Conservation (phyloP, 306 rosid genomes). For the Malus orientalis region DNA sequence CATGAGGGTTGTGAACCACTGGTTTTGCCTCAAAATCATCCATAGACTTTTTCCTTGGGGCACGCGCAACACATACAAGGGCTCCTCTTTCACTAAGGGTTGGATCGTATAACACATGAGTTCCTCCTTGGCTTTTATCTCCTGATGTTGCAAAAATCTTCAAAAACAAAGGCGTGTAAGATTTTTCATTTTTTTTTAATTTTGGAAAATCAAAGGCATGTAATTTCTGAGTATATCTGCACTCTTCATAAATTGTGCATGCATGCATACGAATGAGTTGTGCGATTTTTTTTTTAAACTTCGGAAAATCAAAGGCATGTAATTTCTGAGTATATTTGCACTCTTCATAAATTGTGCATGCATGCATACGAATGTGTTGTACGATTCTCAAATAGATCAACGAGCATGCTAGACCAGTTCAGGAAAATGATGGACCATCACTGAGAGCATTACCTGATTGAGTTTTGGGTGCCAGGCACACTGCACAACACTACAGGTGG, state of each 20-base stretch:
- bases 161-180: conserved; percentile 1
- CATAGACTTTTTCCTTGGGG: conserved; percentile 80
- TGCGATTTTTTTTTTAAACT: background rate
- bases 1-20: conserved; percentile 85
- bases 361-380: background rate
- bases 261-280: background rate
- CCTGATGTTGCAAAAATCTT: conserved; percentile 86
- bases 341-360: background rate
- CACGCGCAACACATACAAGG: conserved; percentile 93
- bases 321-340: background rate
- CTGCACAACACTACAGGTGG: conserved; percentile 77
- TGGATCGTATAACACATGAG: conserved; percentile 80
- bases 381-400: background rate
- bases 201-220: conserved; percentile 6
- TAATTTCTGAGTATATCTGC: background rate
- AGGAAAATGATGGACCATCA: conserved; percentile 4
- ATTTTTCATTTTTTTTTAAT: background rate
- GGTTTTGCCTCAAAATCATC: conserved; percentile 91
- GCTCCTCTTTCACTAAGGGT: conserved; percentile 89
- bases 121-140: conserved; percentile 89
- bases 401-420: background rate
- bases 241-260: background rate
- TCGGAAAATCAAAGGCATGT: conserved; percentile 5
- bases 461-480: conserved; percentile 95
- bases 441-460: conserved; percentile 57